Evolutionary conservation across 768 basidiomycete species (phyloP).

Genomic region (Pulveroboletus ravenelii): DNA sequence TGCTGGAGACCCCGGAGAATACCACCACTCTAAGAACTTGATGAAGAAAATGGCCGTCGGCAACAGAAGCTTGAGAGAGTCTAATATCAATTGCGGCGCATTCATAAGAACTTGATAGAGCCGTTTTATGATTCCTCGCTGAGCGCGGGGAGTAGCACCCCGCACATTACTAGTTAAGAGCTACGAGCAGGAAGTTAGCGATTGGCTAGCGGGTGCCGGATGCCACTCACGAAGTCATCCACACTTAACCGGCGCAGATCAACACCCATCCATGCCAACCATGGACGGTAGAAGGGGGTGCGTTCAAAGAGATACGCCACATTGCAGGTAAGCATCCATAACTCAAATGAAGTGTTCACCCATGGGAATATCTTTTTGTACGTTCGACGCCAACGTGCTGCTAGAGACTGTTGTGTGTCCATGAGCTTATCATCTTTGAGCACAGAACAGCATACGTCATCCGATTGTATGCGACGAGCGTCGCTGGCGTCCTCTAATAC

Average conservation of each 20-base stretch:
- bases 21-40: slow-evolving; percentile 99
- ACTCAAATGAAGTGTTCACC: slow-evolving; percentile 69
- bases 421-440: slow-evolving; percentile 3
- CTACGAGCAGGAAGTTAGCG: slow-evolving; percentile 11
- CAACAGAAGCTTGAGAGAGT: slow-evolving; percentile 73
- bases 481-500: slow-evolving; percentile 52
- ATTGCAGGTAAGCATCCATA: slow-evolving; percentile 82
- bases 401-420: slow-evolving; percentile 39
- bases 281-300: slow-evolving; percentile 85
- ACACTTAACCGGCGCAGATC: slow-evolving; percentile 74
- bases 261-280: slow-evolving; percentile 82
- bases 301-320: slow-evolving; percentile 86
- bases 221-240: slow-evolving; percentile 67
- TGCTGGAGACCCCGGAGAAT: slow-evolving; percentile 87
- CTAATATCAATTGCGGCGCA: slow-evolving; percentile 63
- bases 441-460: slow-evolving; percentile 41
- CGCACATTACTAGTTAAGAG: slow-evolving; percentile 11
- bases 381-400: slow-evolving; percentile 47
- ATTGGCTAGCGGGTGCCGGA: not conserved
- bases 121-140: slow-evolving; percentile 37
- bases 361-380: slow-evolving; percentile 83
- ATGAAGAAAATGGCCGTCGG: slow-evolving; percentile 92
- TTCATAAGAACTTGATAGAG: slow-evolving; percentile 44
- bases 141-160: slow-evolving; percentile 19
- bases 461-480: slow-evolving; percentile 41